Evolutionary conservation across 2,329 filamentous ascomycete genomes (phyloP), one percentile per base, ranked within the genome.

Genomic region (Drechslerella dactyloides): DNA sequence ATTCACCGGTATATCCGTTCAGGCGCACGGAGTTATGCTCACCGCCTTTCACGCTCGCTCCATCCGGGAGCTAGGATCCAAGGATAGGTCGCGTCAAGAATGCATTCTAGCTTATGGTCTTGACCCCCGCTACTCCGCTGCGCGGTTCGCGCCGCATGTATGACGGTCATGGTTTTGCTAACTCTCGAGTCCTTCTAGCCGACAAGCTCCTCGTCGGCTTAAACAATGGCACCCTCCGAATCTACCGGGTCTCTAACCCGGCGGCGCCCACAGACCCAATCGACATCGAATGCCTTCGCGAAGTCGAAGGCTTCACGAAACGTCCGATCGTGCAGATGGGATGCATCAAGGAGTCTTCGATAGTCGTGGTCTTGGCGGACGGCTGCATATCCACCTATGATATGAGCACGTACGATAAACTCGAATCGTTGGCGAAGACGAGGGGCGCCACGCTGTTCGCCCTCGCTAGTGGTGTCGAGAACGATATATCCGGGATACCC

Each of bases 41-140:
- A 96, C 93, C 81, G 94, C 94, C 79, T 99, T 99, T 82, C 96
- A 90, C 77, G 93, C 94, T 83, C 90, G 91, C 78, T 90, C 93
- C 75, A 93, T 99, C 80, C 90, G 97, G 84, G 94, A 99, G 90
- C 89, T 99, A 78, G 93, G 90, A 82, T 88, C 88, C 81, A 89
- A 91, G 81, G 93, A 97, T 86, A 97, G 96, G 84, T 96, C 91
- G 75, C 94, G 90, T 84, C 96, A 99, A 81, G 94, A 99, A 82
- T 94, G 91, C 55, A 91, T 99, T 75, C 85, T 97, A 53, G 91
- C 93, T 73, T 91, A 96, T 81, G 92, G 90, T 91, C 21, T 50
- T 46, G 33, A 23, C 35, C 30, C 33, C 44, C 19, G 37, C 33
- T 24, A 37, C 23, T 51, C 11, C 24, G 27, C 48, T 21, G 62